These are phyloP conservation scores for Stagonosporopsis cucurbitacearum DNA, from an alignment of 2,329 filamentous ascomycete genomes.

Conservation along the genomic window DNA sequence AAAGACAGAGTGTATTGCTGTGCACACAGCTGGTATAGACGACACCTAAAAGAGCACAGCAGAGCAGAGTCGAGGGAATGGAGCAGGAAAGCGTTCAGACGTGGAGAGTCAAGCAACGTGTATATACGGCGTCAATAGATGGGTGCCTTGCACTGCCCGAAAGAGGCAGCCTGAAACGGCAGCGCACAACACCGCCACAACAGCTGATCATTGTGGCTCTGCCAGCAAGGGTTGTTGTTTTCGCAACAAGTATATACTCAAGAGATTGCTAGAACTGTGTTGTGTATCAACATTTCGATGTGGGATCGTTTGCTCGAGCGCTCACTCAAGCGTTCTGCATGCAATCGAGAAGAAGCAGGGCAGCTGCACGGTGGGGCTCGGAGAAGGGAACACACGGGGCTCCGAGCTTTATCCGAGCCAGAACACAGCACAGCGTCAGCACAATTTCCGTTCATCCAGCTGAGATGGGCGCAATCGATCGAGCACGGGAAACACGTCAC, in stretches of 20 bases:
- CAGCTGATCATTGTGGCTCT: background rate
- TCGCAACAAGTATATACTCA: background rate
- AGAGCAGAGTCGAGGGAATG: background rate
- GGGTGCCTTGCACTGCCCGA: constrained; percentile 18
- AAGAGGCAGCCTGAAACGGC: constrained; percentile 18
- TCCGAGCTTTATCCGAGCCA: background rate
- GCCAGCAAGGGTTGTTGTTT: background rate
- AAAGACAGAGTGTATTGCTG: background rate
- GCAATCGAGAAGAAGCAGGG: background rate
- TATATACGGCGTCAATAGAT: constrained; percentile 7
- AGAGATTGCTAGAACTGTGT: background rate
- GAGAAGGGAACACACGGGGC: background rate
- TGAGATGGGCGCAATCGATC: no score
- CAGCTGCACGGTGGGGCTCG: background rate
- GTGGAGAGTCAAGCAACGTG: background rate
- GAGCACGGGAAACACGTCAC: background rate
- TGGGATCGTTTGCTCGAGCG: background rate
- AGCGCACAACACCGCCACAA: constrained; percentile 12
- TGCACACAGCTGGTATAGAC: background rate
- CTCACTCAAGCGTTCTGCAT: background rate
- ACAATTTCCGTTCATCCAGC: background rate
- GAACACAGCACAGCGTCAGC: background rate
- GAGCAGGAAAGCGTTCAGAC: background rate
- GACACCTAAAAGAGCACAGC: background rate
- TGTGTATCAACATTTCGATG: background rate